These are phyloP conservation scores for Crassisporium funariophilum DNA, from an alignment of 768 basidiomycete genomes.

Conservation along the genomic window DNA sequence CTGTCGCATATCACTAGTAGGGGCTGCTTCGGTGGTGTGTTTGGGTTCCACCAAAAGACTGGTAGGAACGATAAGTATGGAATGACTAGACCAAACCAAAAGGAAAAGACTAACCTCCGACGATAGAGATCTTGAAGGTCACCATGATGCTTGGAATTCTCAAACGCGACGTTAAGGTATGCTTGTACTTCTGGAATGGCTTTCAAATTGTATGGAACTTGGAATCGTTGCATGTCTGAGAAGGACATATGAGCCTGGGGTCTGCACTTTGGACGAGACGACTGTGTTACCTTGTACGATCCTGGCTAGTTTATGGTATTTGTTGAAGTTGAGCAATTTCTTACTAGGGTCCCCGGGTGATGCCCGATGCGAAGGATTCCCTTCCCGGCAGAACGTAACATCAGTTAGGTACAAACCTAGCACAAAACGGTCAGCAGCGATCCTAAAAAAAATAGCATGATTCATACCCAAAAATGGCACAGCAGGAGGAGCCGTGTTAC, in stretches of 20 bases:
- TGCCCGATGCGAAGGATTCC: slow-evolving; percentile 83
- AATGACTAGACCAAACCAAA: slow-evolving; percentile 12
- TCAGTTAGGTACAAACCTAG: slow-evolving; percentile 86
- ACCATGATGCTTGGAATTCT: slow-evolving; percentile 74
- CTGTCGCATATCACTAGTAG: slow-evolving; percentile 70
- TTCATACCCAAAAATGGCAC: slow-evolving; percentile 89
- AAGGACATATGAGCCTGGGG: neutral
- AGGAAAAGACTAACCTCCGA: slow-evolving; percentile 60
- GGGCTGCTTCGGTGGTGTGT: slow-evolving; percentile 72
- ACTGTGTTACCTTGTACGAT: slow-evolving; percentile 69
- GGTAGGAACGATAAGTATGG: slow-evolving; percentile 9
- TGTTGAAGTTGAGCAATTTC: slow-evolving; percentile 93
- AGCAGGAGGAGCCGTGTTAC: slow-evolving; percentile 88
- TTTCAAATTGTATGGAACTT: slow-evolving; percentile 82
- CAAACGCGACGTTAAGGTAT: slow-evolving; percentile 73
- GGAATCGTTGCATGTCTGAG: slow-evolving; percentile 90
- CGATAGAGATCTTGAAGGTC: slow-evolving; percentile 86
- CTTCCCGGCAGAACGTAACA: slow-evolving; percentile 94
- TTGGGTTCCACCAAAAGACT: slow-evolving; percentile 85
- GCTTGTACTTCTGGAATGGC: slow-evolving; percentile 88
- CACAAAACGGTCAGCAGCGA: slow-evolving; percentile 12
- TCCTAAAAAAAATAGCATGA: slow-evolving; percentile 1
- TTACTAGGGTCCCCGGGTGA: slow-evolving; percentile 76
- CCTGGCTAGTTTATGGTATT: slow-evolving; percentile 87
- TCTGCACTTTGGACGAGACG: neutral